Conservation (phyloP, 768 basidiomycete genomes). For the Amanita jacksonii region DNA sequence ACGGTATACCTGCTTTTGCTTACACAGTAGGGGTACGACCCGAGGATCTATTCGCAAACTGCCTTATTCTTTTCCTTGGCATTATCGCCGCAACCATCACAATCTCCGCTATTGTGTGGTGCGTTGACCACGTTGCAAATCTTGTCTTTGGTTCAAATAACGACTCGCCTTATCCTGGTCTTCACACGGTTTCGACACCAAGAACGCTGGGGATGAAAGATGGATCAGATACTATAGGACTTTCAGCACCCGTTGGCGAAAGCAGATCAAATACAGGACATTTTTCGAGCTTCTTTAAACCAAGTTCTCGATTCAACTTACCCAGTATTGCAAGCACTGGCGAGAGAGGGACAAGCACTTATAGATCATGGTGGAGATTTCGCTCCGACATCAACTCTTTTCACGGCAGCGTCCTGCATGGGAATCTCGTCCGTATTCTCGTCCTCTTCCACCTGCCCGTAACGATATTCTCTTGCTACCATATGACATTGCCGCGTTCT, state of each 20-base stretch:
- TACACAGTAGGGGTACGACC: slow-evolving; percentile 76
- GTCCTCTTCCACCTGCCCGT: slow-evolving; percentile 92
- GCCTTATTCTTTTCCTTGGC: slow-evolving; percentile 73
- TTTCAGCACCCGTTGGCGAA: slow-evolving; percentile 31
- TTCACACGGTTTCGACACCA: slow-evolving; percentile 8
- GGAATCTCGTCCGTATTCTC: slow-evolving; percentile 86
- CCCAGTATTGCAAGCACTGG: slow-evolving; percentile 17
- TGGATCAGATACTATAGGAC: neutral
- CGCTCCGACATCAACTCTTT: slow-evolving; percentile 64
- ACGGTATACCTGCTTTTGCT: slow-evolving; percentile 78
- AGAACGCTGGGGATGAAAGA: neutral
- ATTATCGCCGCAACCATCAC: slow-evolving; percentile 66
- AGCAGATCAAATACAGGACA: slow-evolving; percentile 37
- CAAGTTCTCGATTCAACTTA: slow-evolving; percentile 27
- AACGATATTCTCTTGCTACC: slow-evolving; percentile 85
- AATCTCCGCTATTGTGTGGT: slow-evolving; percentile 64
- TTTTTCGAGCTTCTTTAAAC: slow-evolving; percentile 22
- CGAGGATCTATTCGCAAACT: slow-evolving; percentile 73
- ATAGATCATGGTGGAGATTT: slow-evolving; percentile 43
- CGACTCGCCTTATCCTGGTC: slow-evolving; percentile 32
- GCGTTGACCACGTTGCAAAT: slow-evolving; percentile 48
- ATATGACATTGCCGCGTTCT: slow-evolving; percentile 54
- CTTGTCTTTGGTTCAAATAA: slow-evolving; percentile 35
- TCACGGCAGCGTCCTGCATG: slow-evolving; percentile 73
- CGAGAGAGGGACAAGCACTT: slow-evolving; percentile 27